Base-by-base conservation (phyloP, 139 green algal genomes). In the Monoraphidium neglectum region DNA sequence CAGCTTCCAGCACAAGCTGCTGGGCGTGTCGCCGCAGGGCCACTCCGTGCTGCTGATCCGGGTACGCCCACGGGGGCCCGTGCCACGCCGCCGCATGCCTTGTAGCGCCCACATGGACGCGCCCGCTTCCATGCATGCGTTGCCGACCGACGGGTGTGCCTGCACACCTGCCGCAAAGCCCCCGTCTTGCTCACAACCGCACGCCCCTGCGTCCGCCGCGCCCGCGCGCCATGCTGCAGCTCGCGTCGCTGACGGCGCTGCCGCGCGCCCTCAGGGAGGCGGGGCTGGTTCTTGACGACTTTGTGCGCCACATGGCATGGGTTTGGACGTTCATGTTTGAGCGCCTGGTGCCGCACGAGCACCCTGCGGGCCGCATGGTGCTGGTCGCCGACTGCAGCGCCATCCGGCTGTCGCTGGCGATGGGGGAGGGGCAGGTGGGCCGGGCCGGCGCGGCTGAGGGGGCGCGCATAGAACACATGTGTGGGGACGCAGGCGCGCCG, bases 291-390 rank as follows among this genome's bases (percentile, higher is more conserved):
- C 2, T 18, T 1, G 18, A 10, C 3, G 72, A 77, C 43, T n/a
- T 77, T 24, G 54, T 51, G 26, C 38, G 28, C 0, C 53, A 77
- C 72, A 70, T 60, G 38, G 72, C 57, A 38, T 77, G 68, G 38
- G 49, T 77, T 4, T 77, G 72, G 72, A 18, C 15, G 21, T 77
- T 51, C 43, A 77, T 77, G 72, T 77, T 77, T 77, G 72, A 77
- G 59, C 38, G 36, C 57, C 24, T 63, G 28, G 72, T 59, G 28
- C 43, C 60, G 15, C 40, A 46, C n/a, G 4, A 40, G 8, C 43
- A 70, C 60, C 72, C 72, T 2, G 49, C n/a, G 30, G 72, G 72
- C 16, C 63, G 72, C 23, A 30, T 77, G 10, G 46, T 77, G 8
- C 28, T 77, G 38, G n/a, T 77, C 15, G 28, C 72, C 8, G 72